Evolutionary conservation across 148 eudicot genomes (phyloP).

Genomic region (Silene conica): DNA sequence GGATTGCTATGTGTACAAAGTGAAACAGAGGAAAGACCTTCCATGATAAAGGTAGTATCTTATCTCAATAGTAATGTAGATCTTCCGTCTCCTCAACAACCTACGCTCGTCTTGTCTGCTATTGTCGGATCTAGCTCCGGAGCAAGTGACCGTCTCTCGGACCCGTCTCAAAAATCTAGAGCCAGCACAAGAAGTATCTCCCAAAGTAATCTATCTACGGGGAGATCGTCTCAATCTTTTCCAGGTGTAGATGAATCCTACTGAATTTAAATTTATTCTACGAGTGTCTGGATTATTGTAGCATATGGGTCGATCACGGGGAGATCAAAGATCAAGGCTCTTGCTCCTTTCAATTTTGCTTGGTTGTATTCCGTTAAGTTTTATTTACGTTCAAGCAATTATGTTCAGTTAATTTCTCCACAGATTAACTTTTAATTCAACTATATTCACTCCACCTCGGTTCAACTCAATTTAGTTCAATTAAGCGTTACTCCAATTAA

Average conservation of each 20-base stretch:
- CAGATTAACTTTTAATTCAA: no score
- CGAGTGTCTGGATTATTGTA: no score
- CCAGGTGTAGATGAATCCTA: neutral
- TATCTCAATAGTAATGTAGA: conserved; percentile 6
- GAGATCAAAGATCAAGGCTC: no score
- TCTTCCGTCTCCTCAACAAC: conserved; percentile 3
- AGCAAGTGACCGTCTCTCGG: neutral
- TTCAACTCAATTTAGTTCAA: no score
- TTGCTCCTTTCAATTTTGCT: no score
- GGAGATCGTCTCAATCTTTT: neutral
- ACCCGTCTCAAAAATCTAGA: neutral
- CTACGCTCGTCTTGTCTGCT: neutral
- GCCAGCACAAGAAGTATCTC: neutral
- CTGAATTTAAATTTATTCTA: no score
- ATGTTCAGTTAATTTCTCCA: no score
- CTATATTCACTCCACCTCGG: no score
- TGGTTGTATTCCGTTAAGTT: no score
- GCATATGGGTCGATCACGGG: no score
- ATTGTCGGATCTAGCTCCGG: neutral
- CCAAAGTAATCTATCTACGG: neutral
- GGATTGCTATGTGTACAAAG: conserved; percentile 12
- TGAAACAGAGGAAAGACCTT: neutral
- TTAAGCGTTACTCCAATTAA: no score
- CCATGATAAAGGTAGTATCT: conserved; percentile 1
- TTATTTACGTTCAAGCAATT: no score